phyloP scores from a whole-genome alignment of 148 eudicot species.

The Chenopodium album region DNA sequence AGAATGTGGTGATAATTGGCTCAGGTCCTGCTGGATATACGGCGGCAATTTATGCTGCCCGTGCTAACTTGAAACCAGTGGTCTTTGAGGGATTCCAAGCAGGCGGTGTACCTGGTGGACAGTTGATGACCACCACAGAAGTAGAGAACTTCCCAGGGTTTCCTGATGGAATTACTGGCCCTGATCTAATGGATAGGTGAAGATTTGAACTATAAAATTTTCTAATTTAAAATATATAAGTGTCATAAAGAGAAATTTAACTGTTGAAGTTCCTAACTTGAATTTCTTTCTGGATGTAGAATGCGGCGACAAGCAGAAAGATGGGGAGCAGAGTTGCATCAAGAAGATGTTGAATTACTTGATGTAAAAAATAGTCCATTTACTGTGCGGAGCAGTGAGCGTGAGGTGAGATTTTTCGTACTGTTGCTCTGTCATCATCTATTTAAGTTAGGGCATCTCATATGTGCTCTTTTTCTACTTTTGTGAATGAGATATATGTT shows the following conservation, averaged over 20 bases:
- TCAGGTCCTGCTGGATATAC: constrained; percentile 99
- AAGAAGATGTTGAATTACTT: constrained; percentile 93
- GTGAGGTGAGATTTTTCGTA: constrained; percentile 54
- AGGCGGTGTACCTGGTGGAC: constrained; percentile 99
- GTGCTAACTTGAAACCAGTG: constrained; percentile 95
- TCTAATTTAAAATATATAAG: not conserved
- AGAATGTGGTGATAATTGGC: constrained; percentile 91
- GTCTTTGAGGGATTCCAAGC: constrained; percentile 96
- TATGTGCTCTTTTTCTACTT: not conserved
- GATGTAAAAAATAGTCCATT: constrained; percentile 80
- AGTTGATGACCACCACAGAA: constrained; percentile 97
- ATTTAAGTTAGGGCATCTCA: not conserved
- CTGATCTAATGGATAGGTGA: constrained; percentile 95
- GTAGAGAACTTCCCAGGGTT: constrained; percentile 99
- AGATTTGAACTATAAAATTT: not conserved
- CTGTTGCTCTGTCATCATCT: too few relatives aligned
- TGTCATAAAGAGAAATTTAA: not conserved
- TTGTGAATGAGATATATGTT: not conserved
- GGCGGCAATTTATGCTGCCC: constrained; percentile 97
- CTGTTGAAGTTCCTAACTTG: constrained; percentile 12
- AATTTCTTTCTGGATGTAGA: constrained; percentile 38
- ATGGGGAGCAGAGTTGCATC: constrained; percentile 94
- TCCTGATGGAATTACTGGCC: constrained; percentile 98
- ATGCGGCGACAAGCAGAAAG: constrained; percentile 94
- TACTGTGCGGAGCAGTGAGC: constrained; percentile 87